phyloP scores from a whole-genome alignment of 1,139 yeast species.

The Suhomyces bribrorum region DNA sequence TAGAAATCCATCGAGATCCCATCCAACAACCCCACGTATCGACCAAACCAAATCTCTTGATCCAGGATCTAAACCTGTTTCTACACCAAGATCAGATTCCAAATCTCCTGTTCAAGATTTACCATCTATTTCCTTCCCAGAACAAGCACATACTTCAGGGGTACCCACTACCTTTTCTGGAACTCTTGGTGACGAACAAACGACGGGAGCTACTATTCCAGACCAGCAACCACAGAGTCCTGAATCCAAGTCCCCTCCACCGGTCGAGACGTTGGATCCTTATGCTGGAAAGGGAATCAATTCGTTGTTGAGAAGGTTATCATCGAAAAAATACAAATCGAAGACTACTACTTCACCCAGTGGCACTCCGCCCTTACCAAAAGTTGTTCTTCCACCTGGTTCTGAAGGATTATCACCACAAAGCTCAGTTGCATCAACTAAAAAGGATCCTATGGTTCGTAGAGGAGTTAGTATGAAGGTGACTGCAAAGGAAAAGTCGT shows the following conservation, averaged over 20 bases:
- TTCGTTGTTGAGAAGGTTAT: conserved; percentile 41
- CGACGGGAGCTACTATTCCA: conserved; percentile 24
- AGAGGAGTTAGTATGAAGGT: conserved; percentile 65
- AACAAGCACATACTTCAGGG: conserved; percentile 66
- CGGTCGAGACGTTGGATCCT: conserved; percentile 36
- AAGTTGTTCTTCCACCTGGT: conserved; percentile 19
- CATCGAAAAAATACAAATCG: conserved; percentile 33
- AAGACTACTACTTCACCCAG: conserved; percentile 8
- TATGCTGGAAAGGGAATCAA: conserved; percentile 34
- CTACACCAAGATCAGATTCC: conserved; percentile 5
- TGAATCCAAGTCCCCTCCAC: conserved; percentile 21
- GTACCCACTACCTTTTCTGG: conserved; percentile 23
- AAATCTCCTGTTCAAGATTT: conserved; percentile 8
- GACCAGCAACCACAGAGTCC: conserved; percentile 42
- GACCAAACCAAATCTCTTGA: conserved; percentile 2
- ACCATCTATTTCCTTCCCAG: conserved; percentile 53
- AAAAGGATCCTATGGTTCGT: conserved; percentile 53
- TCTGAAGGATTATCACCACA: conserved; percentile 21
- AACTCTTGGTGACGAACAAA: conserved; percentile 11
- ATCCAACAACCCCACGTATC: conserved; percentile 5
- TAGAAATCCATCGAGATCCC: conserved; percentile 1
- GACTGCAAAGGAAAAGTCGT: conserved; percentile 55
- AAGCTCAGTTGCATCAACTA: conserved; percentile 17
- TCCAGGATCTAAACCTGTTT: conserved; percentile 3
- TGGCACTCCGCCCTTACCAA: conserved; percentile 21